These are phyloP conservation scores for Solidago caesia DNA, from an alignment of 129 eudicot genomes.

Conservation along the genomic window DNA sequence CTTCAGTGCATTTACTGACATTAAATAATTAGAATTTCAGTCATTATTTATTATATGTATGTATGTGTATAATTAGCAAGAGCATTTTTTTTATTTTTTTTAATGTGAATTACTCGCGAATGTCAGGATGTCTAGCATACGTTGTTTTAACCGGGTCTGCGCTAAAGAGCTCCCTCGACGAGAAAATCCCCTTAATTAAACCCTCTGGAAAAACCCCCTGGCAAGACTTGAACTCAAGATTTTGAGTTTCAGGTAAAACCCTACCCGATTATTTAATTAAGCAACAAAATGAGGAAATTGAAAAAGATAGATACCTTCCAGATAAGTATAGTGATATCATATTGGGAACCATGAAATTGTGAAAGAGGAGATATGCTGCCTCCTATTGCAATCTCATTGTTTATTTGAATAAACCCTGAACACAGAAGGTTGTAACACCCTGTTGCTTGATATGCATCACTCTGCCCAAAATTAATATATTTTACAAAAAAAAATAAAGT, in stretches of 20 bases:
- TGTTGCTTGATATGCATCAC: conserved; percentile 94
- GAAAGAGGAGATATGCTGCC: conserved; percentile 76
- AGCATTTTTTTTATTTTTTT: no score
- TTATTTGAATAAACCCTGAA: conserved; percentile 77
- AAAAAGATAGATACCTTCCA: conserved; percentile 66
- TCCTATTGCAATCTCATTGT: conserved; percentile 75
- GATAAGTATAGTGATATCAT: conserved; percentile 73
- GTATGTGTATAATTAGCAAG: no score
- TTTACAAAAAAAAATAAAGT: neutral
- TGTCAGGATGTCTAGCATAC: no score
- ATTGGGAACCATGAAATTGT: conserved; percentile 55
- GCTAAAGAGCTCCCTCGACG: no score
- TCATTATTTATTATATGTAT: neutral
- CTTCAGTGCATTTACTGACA: neutral
- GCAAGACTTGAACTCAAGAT: neutral
- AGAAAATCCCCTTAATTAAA: no score
- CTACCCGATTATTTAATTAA: neutral
- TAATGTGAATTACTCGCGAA: no score
- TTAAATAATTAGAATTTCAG: neutral
- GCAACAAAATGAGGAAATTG: conserved; percentile 19
- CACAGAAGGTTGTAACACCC: conserved; percentile 94
- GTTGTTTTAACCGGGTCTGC: no score
- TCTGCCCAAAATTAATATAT: conserved; percentile 44
- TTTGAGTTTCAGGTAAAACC: neutral
- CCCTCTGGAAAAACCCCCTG: no score